Percentiles rank a stretch among this genome's conserved stretches.
Conservation (phyloP, 805 yeast species). For the Lipomyces sp. region DNA sequence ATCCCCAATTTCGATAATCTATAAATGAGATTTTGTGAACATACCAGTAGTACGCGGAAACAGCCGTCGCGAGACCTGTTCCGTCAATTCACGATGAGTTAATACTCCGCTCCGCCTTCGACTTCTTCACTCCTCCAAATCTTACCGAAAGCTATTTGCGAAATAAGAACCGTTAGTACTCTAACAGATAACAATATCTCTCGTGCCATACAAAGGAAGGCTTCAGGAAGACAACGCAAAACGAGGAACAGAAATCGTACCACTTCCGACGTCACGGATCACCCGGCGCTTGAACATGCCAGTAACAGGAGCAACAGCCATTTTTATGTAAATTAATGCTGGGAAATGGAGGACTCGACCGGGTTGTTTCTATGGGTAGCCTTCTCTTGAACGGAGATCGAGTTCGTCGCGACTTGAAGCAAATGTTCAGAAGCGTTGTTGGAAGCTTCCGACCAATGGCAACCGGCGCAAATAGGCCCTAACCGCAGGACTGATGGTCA, state of each 20-base stretch:
- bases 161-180: too few species aligned
- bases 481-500: too few species aligned
- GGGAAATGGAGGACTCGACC: neutral
- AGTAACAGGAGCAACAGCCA: slow-evolving; percentile 28
- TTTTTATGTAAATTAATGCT: neutral
- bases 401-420: too few species aligned
- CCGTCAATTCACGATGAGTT: neutral
- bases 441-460: too few species aligned
- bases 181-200: too few species aligned
- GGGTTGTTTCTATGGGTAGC: neutral
- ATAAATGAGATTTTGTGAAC: neutral
- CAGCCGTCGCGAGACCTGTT: slow-evolving; percentile 3
- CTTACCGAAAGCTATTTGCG: neutral
- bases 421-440: too few species aligned
- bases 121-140: neutral
- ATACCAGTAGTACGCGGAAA: slow-evolving; percentile 15
- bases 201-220: neutral
- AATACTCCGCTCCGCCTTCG: neutral
- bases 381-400: too few species aligned
- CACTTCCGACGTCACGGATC: slow-evolving; percentile 8
- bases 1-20: neutral
- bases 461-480: too few species aligned
- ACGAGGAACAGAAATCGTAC: neutral
- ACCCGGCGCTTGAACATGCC: slow-evolving; percentile 19
- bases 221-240: neutral